These are phyloP conservation scores for Pouteria campechiana DNA, from an alignment of 179 eudicot species.

Conservation along the genomic window DNA sequence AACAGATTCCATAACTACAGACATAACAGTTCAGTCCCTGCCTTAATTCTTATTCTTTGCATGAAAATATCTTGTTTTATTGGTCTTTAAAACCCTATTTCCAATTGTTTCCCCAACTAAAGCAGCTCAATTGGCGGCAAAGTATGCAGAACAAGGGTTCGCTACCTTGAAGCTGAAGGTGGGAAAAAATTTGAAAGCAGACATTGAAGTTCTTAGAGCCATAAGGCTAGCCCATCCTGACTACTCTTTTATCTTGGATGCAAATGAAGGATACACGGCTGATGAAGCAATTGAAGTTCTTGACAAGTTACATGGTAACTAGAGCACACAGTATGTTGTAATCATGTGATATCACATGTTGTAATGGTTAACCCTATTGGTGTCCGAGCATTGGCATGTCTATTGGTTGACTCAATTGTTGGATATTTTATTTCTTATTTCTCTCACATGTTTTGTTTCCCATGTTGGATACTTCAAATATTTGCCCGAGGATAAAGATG, in stretches of 20 bases:
- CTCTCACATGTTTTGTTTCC: too few species aligned
- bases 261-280: constrained; percentile 82
- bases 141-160: constrained; percentile 59
- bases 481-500: too few species aligned
- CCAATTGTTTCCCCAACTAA: constrained; percentile 62
- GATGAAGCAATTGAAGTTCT: constrained; percentile 77
- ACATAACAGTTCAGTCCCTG: constrained; percentile 60
- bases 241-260: constrained; percentile 73
- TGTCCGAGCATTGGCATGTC: too few species aligned
- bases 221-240: constrained; percentile 51
- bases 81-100: constrained; percentile 8
- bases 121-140: constrained; percentile 65
- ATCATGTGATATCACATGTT: too few species aligned
- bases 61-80: background rate
- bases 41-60: background rate
- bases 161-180: constrained; percentile 79
- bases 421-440: background rate
- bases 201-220: constrained; percentile 65
- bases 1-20: constrained; percentile 60
- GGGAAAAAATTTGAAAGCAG: constrained; percentile 58
- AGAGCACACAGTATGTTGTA: background rate
- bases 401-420: too few species aligned
- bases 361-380: too few species aligned
- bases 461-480: too few species aligned
- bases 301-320: constrained; percentile 58